These are phyloP conservation scores for Ogataea nonfermentans DNA, from an alignment of 805 yeast genomes.

Conservation along the genomic window DNA sequence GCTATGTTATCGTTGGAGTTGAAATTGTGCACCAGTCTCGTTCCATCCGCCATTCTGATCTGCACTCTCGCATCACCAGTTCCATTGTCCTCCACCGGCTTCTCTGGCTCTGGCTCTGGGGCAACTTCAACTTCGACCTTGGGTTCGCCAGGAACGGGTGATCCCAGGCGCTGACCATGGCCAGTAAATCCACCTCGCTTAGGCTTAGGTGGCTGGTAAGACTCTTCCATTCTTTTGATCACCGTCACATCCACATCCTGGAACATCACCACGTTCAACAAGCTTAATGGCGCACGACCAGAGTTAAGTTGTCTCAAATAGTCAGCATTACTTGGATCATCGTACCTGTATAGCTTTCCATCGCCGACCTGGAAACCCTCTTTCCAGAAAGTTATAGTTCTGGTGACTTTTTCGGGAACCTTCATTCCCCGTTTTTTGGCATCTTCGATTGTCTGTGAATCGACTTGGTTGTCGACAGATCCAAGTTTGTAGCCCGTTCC, in stretches of 20 bases:
- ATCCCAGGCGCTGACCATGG: constrained; percentile 80
- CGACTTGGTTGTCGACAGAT: constrained; percentile 40
- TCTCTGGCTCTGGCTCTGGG: constrained; percentile 12
- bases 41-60: constrained; percentile 81
- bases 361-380: constrained; percentile 96
- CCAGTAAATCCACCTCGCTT: constrained; percentile 67
- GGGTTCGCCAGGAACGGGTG: constrained; percentile 78
- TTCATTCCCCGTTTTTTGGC: constrained; percentile 10
- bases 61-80: constrained; percentile 70
- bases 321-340: constrained; percentile 84
- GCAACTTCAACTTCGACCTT: constrained; percentile 22
- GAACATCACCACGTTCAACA: constrained; percentile 80
- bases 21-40: constrained; percentile 62
- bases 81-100: constrained; percentile 17
- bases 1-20: constrained; percentile 63
- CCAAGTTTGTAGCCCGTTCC: constrained; percentile 57
- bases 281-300: constrained; percentile 87
- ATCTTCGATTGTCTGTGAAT: constrained; percentile 33
- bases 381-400: constrained; percentile 92
- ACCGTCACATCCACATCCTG: constrained; percentile 93
- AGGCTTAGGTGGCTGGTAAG: constrained; percentile 54
- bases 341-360: constrained; percentile 81
- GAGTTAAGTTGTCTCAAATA: constrained; percentile 77
- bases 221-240: constrained; percentile 76
- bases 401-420: constrained; percentile 51